Evolutionary conservation across 2,329 filamentous ascomycete genomes (phyloP).

Genomic region (Aspergillus aculeatinus): DNA sequence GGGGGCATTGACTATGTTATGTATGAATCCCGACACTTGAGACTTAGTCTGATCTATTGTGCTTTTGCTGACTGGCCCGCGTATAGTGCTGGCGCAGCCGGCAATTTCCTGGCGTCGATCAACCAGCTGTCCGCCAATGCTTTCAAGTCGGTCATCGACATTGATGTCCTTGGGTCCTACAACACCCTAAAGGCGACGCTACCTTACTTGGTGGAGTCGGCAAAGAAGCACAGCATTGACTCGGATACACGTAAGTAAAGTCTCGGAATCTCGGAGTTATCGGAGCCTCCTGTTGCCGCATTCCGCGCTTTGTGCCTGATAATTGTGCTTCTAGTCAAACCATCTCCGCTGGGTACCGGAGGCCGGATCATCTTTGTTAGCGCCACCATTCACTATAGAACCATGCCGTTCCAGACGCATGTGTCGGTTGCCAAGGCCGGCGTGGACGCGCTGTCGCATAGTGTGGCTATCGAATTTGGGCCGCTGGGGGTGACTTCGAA

Average conservation of each 20-base stretch:
- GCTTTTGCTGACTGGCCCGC: conserved; percentile 13
- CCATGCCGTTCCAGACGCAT: conserved; percentile 81
- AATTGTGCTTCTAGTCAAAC: conserved; percentile 21
- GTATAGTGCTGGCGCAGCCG: conserved; percentile 80
- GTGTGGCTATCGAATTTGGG: conserved; percentile 83
- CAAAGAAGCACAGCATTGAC: conserved; percentile 60
- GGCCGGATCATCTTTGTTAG: conserved; percentile 88
- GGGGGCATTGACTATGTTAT: conserved; percentile 91
- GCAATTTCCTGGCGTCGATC: conserved; percentile 90
- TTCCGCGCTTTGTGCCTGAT: conserved; percentile 10
- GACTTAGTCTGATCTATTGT: background rate
- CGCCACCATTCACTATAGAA: conserved; percentile 87
- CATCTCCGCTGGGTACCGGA: conserved; percentile 58
- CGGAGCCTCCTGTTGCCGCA: background rate
- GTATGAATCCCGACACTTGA: conserved; percentile 49
- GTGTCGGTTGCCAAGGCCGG: conserved; percentile 90
- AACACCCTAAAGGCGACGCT: conserved; percentile 93
- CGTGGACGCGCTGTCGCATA: conserved; percentile 79
- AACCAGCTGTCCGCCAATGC: conserved; percentile 79
- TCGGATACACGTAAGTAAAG: conserved; percentile 49
- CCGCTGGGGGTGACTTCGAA: conserved; percentile 85
- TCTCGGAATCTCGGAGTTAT: background rate
- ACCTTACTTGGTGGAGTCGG: conserved; percentile 76
- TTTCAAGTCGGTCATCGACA: conserved; percentile 94
- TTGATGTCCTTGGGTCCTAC: conserved; percentile 89